Conservation (phyloP, 306 rosid species). For the Dryas alaskensis region DNA sequence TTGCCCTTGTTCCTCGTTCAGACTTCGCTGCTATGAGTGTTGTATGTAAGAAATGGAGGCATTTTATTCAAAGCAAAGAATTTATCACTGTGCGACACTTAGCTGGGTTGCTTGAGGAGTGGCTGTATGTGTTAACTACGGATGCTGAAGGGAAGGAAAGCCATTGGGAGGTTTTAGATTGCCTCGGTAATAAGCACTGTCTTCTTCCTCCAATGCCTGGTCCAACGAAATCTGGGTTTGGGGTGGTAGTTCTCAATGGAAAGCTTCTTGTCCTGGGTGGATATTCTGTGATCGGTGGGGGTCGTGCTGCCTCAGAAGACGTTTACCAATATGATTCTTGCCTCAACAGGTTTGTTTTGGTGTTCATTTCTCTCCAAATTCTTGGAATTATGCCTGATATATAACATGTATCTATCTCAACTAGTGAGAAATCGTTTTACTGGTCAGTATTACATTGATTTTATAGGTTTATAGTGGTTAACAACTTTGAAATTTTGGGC, state of each 20-base stretch:
- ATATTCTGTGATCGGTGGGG: slow-evolving; percentile 45
- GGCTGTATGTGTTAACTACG: slow-evolving; percentile 76
- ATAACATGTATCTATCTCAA: neutral
- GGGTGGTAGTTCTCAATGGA: slow-evolving; percentile 71
- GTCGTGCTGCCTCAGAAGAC: slow-evolving; percentile 54
- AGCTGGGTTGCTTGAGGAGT: slow-evolving; percentile 81
- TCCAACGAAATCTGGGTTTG: slow-evolving; percentile 51
- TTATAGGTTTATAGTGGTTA: neutral
- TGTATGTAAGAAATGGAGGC: slow-evolving; percentile 89
- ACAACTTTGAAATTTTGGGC: neutral
- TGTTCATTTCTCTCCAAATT: neutral
- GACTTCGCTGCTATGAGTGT: slow-evolving; percentile 60
- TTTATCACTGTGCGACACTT: slow-evolving; percentile 62
- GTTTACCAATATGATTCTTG: slow-evolving; percentile 79
- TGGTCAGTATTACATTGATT: neutral
- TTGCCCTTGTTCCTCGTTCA: slow-evolving; percentile 86
- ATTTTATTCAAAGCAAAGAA: slow-evolving; percentile 76
- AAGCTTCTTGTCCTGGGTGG: slow-evolving; percentile 93
- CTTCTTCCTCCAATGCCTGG: slow-evolving; percentile 81
- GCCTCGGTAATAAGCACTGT: slow-evolving; percentile 49
- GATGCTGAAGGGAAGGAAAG: slow-evolving; percentile 59
- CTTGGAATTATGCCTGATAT: slow-evolving; percentile 2
- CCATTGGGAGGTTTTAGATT: slow-evolving; percentile 94
- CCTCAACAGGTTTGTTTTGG: slow-evolving; percentile 57
- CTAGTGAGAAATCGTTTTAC: neutral